Base-by-base conservation (phyloP, 2,329 filamentous ascomycete species). In the Paraconiothyrium sp. region DNA sequence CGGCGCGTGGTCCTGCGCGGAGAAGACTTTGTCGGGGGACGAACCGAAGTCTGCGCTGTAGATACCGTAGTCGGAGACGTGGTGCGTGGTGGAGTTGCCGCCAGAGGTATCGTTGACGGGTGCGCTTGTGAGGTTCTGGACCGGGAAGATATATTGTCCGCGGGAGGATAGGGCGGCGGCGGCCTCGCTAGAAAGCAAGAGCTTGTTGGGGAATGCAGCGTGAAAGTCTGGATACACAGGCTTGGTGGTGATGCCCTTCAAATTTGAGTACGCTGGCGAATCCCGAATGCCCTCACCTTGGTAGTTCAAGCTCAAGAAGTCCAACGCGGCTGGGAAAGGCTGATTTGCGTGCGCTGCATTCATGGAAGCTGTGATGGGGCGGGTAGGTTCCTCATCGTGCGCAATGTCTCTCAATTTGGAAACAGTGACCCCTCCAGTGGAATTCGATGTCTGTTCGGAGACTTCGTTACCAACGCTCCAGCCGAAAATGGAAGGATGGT, bases 391-490 rank as follows among this genome's bases (percentile, higher is more conserved):
- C 63, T 87, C 85, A 4, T 79, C 70, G 22, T 65, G 69, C 0
- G 82, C 69, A 4, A 86, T 84, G 27, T 77, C 75, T 10, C 76
- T 75, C 3, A 86, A 77, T 8, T 57, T 49, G 27, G 71, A 67
- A 6, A 76, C 80, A 0, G 77, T 68, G 0, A 67, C 64, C 3
- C 74, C 76, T 8, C 79, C 78, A 1, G 73, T 61, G 47, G 72
- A 61, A 47, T 74, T 72, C 4, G 70, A 72, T 20, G 68, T 63
- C 71, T 87, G 84, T 67, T 87, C 84, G 0, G 75, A 67, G 1
- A 86, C 78, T 70, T 87, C 85, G 68, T 87, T 87, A 3, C 85
- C 85, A 52, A 83, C 79, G 61, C 83, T 84, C 85, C 85, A 86
- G 1, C 77, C 76, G 34, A 84, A 75, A 27, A 87, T 74, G 0